phyloP scores from a whole-genome alignment of 352 stramenopile species.

The Achlya hypogyna region DNA sequence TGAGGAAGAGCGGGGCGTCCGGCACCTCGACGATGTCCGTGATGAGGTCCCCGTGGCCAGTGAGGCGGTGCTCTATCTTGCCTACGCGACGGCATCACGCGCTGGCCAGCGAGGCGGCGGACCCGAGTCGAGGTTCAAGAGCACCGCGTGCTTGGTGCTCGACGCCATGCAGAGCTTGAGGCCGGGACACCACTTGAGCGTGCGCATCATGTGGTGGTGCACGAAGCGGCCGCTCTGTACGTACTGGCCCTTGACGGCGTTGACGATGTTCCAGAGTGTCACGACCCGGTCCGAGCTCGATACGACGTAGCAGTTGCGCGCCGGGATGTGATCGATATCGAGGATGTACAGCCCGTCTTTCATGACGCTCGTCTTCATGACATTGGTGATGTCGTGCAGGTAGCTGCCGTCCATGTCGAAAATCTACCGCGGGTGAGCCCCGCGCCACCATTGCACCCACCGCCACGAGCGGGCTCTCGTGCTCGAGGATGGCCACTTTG shows the following conservation, averaged over 20 bases:
- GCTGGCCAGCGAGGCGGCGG: not conserved
- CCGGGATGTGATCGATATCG: slow-evolving; percentile 45
- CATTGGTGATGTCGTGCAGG: slow-evolving; percentile 46
- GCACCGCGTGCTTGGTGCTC: slow-evolving; percentile 34
- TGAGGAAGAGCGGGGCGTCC: slow-evolving; percentile 47
- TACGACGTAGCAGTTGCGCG: slow-evolving; percentile 43
- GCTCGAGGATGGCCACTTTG: slow-evolving; percentile 48
- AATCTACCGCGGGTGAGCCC: slow-evolving; percentile 28
- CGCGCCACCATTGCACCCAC: slow-evolving; percentile 23
- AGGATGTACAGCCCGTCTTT: slow-evolving; percentile 32
- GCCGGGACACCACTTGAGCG: slow-evolving; percentile 46
- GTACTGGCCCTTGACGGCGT: slow-evolving; percentile 45
- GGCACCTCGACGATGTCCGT: slow-evolving; percentile 49
- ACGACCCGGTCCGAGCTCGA: slow-evolving; percentile 45
- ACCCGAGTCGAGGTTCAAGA: slow-evolving; percentile 59
- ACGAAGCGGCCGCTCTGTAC: slow-evolving; percentile 53
- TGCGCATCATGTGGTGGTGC: slow-evolving; percentile 36
- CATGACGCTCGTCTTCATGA: slow-evolving; percentile 29
- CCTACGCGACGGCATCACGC: not conserved
- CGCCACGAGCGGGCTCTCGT: slow-evolving; percentile 43
- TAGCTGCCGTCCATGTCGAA: slow-evolving; percentile 54
- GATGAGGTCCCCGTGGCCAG: slow-evolving; percentile 38
- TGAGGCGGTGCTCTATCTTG: slow-evolving; percentile 21
- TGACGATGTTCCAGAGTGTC: slow-evolving; percentile 60
- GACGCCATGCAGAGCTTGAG: slow-evolving; percentile 36